Evolutionary conservation across 768 basidiomycete species (phyloP).

Genomic region (Ephemerocybe angulata): DNA sequence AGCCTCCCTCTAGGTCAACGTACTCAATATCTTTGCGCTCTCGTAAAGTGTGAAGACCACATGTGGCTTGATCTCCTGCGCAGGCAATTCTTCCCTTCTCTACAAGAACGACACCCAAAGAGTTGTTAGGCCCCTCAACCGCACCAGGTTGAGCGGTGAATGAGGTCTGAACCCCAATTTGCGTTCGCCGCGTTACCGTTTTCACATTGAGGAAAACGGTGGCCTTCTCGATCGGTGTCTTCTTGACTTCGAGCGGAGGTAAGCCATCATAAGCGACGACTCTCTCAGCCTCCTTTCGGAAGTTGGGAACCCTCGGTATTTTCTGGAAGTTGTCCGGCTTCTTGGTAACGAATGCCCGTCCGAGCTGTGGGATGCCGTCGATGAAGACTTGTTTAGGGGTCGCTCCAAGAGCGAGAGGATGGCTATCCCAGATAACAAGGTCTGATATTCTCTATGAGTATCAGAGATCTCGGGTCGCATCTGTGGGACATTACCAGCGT

Average conservation of each 20-base stretch:
- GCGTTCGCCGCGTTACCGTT: slow-evolving; percentile 34
- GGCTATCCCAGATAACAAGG: slow-evolving; percentile 79
- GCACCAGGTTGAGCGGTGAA: slow-evolving; percentile 19
- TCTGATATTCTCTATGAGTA: no score
- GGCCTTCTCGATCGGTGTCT: slow-evolving; percentile 25
- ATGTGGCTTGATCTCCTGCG: slow-evolving; percentile 30
- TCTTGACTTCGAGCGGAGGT: slow-evolving; percentile 57
- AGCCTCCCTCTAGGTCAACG: slow-evolving; percentile 71
- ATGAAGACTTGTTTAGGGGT: slow-evolving; percentile 86
- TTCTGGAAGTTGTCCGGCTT: slow-evolving; percentile 50
- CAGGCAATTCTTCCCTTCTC: slow-evolving; percentile 51
- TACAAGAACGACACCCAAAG: slow-evolving; percentile 35
- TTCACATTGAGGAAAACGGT: slow-evolving; percentile 68
- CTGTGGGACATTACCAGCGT: neutral
- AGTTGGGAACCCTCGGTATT: slow-evolving; percentile 61
- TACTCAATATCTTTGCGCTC: slow-evolving; percentile 23
- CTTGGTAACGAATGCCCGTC: slow-evolving; percentile 38
- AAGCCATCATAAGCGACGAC: slow-evolving; percentile 69
- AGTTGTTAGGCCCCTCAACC: neutral
- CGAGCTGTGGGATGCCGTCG: slow-evolving; percentile 80
- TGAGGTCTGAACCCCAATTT: slow-evolving; percentile 27
- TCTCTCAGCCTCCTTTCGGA: slow-evolving; percentile 60
- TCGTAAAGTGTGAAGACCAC: slow-evolving; percentile 14
- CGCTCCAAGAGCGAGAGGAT: slow-evolving; percentile 82
- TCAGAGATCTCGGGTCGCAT: neutral